A percentile compares a stretch with the other conserved stretches of the same genome.
These are phyloP conservation scores for Aspergillus cavernicola DNA, from an alignment of 495 filamentous ascomycete genomes.

Conservation along the genomic window DNA sequence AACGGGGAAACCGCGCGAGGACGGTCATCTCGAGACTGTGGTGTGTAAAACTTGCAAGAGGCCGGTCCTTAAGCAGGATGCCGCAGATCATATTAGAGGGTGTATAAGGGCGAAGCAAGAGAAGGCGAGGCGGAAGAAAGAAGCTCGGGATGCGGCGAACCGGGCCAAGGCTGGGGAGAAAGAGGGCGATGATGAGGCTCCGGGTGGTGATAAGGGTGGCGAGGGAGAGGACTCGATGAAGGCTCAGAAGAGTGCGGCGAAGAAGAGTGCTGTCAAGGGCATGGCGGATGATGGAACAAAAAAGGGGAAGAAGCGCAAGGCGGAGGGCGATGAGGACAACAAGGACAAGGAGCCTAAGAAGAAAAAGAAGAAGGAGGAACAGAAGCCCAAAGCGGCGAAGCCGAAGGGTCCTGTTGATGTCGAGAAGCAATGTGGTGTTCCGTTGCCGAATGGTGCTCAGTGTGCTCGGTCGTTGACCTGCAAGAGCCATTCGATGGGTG, in stretches of 20 bases:
- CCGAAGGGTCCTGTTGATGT: conserved; percentile 97
- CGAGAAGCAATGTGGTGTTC: conserved; percentile 93
- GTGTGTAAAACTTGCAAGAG: conserved; percentile 84
- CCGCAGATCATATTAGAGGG: conserved; percentile 60
- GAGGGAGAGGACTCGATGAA: conserved; percentile 40
- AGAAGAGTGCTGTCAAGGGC: conserved; percentile 67
- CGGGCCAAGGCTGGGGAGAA: conserved; percentile 51
- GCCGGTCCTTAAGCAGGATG: conserved; percentile 56
- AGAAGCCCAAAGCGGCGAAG: conserved; percentile 79
- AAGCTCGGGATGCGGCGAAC: conserved; percentile 66
- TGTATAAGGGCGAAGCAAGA: conserved; percentile 76
- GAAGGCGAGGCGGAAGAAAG: conserved; percentile 75
- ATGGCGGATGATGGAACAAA: conserved; percentile 57
- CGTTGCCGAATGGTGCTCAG: conserved; percentile 75
- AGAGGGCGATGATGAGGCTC: conserved; percentile 57
- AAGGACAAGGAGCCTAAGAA: conserved; percentile 73
- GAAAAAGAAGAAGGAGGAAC: conserved; percentile 88
- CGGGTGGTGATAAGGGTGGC: conserved; percentile 28
- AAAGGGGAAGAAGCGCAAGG: conserved; percentile 92
- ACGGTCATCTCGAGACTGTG: conserved; percentile 62
- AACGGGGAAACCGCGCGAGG: conserved; percentile 64
- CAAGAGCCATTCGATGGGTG: conserved; percentile 95
- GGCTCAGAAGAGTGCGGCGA: conserved; percentile 56
- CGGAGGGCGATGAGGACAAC: conserved; percentile 69
- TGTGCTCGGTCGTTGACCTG: conserved; percentile 92